These are phyloP conservation scores for Diaporthe ampelina DNA, from an alignment of 2,329 filamentous ascomycete genomes.

Conservation along the genomic window DNA sequence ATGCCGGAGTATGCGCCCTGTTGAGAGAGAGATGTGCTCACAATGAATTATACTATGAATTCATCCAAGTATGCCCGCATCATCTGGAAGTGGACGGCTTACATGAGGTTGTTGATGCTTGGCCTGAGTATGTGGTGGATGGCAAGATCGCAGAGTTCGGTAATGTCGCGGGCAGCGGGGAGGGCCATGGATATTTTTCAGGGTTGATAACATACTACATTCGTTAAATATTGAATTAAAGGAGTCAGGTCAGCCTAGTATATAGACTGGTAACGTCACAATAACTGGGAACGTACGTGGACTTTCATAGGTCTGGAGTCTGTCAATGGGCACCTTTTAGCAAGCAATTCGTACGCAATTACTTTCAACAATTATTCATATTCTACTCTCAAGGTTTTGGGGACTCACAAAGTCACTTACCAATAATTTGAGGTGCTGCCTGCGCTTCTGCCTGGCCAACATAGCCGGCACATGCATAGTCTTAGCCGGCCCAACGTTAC, in stretches of 20 bases:
- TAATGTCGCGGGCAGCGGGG: not conserved
- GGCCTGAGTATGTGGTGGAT: conserved; percentile 14
- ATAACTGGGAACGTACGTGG: no score
- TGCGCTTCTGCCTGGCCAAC: no score
- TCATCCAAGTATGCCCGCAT: conserved; percentile 9
- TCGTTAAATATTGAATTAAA: no score
- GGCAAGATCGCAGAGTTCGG: not conserved
- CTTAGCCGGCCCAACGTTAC: not conserved
- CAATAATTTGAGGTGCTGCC: no score
- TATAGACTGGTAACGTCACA: no score
- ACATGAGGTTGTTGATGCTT: not conserved
- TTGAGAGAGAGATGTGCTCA: not conserved
- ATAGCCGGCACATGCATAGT: not conserved
- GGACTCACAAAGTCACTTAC: no score
- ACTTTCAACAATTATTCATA: no score
- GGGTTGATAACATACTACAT: not conserved
- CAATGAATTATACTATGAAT: not conserved
- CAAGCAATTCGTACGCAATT: no score
- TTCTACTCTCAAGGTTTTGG: no score
- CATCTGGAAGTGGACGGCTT: not conserved
- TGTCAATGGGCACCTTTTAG: no score
- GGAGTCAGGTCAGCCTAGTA: no score
- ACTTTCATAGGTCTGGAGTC: no score
- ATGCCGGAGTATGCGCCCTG: not conserved
- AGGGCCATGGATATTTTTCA: not conserved